Conservation (phyloP, 805 yeast species). For the Teunomyces kruisii region DNA sequence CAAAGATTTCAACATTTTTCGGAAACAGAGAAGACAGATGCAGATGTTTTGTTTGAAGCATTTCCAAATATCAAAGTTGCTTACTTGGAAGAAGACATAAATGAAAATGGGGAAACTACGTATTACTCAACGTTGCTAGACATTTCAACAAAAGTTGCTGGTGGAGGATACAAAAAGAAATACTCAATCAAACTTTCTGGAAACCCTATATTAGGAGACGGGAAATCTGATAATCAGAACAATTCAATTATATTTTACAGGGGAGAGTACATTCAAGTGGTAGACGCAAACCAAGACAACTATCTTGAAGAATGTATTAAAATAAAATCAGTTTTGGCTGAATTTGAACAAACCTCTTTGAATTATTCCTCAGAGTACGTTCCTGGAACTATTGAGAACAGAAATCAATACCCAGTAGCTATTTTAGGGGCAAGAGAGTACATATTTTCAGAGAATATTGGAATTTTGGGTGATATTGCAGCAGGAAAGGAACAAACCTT, state of each 20-base stretch:
- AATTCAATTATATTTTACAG: slow-evolving; percentile 82
- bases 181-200: slow-evolving; percentile 79
- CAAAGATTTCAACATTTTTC: slow-evolving; percentile 73
- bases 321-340: slow-evolving; percentile 82
- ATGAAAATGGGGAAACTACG: slow-evolving; percentile 40
- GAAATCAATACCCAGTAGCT: slow-evolving; percentile 62
- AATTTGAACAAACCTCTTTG: slow-evolving; percentile 77
- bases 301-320: slow-evolving; percentile 92
- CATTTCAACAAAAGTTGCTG: slow-evolving; percentile 47
- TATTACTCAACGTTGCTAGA: slow-evolving; percentile 63
- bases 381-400: slow-evolving; percentile 52
- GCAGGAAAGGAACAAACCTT: slow-evolving; percentile 98
- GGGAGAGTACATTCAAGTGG: slow-evolving; percentile 92
- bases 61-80: slow-evolving; percentile 68
- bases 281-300: slow-evolving; percentile 96
- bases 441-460: slow-evolving; percentile 89
- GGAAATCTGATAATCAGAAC: slow-evolving; percentile 94
- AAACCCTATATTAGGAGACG: slow-evolving; percentile 94
- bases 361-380: slow-evolving; percentile 45
- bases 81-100: slow-evolving; percentile 49
- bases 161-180: slow-evolving; percentile 41
- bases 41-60: slow-evolving; percentile 63
- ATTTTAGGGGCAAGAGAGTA: slow-evolving; percentile 94
- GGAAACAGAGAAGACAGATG: slow-evolving; percentile 64
- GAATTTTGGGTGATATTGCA: slow-evolving; percentile 92